A percentile compares a stretch with the other conserved stretches of the same genome.
These are phyloP conservation scores for Hevea brasiliensis DNA, from an alignment of 345 rosid genomes.

Conservation along the genomic window DNA sequence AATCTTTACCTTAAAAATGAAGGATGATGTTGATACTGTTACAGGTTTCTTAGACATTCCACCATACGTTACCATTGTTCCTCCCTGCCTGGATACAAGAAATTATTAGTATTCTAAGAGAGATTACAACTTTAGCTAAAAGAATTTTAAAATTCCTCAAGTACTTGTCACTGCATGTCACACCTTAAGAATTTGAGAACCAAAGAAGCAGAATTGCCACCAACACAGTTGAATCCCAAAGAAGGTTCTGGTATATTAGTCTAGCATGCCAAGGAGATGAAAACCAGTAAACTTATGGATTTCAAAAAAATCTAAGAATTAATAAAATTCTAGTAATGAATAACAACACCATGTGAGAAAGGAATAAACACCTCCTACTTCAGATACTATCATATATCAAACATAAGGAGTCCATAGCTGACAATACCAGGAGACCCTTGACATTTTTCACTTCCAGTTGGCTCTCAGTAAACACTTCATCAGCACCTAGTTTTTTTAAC, in stretches of 20 bases:
- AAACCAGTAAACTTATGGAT: background rate
- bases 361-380: constrained; percentile 13
- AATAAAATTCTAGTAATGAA: background rate
- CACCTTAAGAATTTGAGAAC: constrained; percentile 81
- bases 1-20: constrained; percentile 67
- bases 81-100: constrained; percentile 51
- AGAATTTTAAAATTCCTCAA: background rate
- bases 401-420: constrained; percentile 13
- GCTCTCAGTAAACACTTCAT: constrained; percentile 72
- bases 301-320: constrained; percentile 11
- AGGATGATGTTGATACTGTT: constrained; percentile 70
- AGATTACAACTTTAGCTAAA: background rate
- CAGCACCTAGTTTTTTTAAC: constrained; percentile 70
- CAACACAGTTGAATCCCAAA: constrained; percentile 88
- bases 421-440: constrained; percentile 71
- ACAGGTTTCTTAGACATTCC: constrained; percentile 92
- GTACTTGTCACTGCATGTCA: background rate
- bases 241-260: constrained; percentile 63
- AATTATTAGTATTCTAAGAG: constrained; percentile 3
- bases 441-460: constrained; percentile 77
- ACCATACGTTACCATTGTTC: constrained; percentile 93
- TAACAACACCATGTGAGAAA: background rate
- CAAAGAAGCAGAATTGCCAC: constrained; percentile 77
- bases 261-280: constrained; percentile 31
- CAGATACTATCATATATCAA: constrained; percentile 11